phyloP scores from a whole-genome alignment of 1,139 yeast genomes.

The Pichia kudriavzevii region DNA sequence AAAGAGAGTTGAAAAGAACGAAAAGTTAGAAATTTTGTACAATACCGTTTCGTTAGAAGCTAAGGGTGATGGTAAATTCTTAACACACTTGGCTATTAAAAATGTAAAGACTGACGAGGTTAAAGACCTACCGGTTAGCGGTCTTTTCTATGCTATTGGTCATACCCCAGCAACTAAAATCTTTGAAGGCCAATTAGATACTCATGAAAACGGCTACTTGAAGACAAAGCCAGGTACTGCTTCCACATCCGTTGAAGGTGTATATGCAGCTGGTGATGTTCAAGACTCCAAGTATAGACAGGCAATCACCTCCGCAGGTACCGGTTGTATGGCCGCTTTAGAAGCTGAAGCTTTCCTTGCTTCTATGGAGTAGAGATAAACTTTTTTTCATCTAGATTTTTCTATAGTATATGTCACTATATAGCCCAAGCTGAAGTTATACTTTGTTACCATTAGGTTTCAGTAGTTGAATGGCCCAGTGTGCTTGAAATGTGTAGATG shows the following conservation, averaged over 20 bases:
- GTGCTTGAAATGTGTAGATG: no score
- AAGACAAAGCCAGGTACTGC: constrained; percentile 85
- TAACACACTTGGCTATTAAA: constrained; percentile 52
- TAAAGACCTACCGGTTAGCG: constrained; percentile 69
- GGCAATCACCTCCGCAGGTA: constrained; percentile 98
- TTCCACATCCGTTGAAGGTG: constrained; percentile 80
- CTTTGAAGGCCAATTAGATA: constrained; percentile 68
- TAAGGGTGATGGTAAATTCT: constrained; percentile 82
- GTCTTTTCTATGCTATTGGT: constrained; percentile 96
- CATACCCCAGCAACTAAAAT: constrained; percentile 91
- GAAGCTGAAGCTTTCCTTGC: constrained; percentile 84
- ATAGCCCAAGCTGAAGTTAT: neutral
- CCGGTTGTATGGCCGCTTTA: constrained; percentile 99
- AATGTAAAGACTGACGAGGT: constrained; percentile 67
- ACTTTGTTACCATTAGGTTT: no score
- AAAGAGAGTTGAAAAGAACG: constrained; percentile 75
- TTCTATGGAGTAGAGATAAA: constrained; percentile 42
- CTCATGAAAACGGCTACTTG: constrained; percentile 84
- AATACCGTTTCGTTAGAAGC: constrained; percentile 84
- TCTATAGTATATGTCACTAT: neutral
- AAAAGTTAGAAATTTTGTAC: constrained; percentile 85
- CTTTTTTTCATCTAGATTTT: neutral
- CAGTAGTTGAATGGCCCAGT: no score
- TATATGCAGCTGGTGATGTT: constrained; percentile 98
- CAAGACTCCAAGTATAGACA: constrained; percentile 97